Evolutionary conservation across 1,284 basidiomycete species (phyloP), one percentile per base, ranked within the genome.

Genomic region (Puccinia polysora): DNA sequence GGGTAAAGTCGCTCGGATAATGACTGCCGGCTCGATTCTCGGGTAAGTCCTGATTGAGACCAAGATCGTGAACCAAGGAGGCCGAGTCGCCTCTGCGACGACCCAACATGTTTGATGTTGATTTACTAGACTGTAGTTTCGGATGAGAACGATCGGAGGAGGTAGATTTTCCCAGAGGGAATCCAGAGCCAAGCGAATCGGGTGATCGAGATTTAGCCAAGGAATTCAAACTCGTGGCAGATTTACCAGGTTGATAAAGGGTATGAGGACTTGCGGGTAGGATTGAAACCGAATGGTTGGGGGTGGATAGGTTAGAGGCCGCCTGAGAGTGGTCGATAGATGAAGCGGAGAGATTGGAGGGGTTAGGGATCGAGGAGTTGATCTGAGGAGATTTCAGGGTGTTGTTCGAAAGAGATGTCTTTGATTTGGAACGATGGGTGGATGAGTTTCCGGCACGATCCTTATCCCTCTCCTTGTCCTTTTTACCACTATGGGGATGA

Each of bases 381-480:
- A 30, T 23, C 36, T 32, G 60, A 18, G 36, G 36, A 14, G 43
- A 62, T 20, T 65, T 65, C 5, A 2, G 14, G 4, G n/a, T 6
- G 64, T 2, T 55, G 53, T 18, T 59, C 32, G 40, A 30, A 34
- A 65, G 45, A 15, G 63, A n/a, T 14, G 28, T 55, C 23, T 55
- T 65, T 40, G 47, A 40, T 55, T 55, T 55, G 7, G 64, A 65
- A 10, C 52, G 65, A 47, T 59, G 38, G 30, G n/a, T 30, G 23
- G 65, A 59, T 14, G 36, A 58, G 49, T 65, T 62, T 25, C 30
- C 28, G 23, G 14, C 15, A 25, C 38, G 43, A 50, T 64, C 32
- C 18, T 55, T 58, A 20, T 45, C 25, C 50, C 55, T 69, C 8
- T 59, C 65, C 18, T 2, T 32, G 5, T 15, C n/a, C 40, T 47